Evolutionary conservation across 1,284 basidiomycete species (phyloP).

Genomic region (Heliocybe sulcata): DNA sequence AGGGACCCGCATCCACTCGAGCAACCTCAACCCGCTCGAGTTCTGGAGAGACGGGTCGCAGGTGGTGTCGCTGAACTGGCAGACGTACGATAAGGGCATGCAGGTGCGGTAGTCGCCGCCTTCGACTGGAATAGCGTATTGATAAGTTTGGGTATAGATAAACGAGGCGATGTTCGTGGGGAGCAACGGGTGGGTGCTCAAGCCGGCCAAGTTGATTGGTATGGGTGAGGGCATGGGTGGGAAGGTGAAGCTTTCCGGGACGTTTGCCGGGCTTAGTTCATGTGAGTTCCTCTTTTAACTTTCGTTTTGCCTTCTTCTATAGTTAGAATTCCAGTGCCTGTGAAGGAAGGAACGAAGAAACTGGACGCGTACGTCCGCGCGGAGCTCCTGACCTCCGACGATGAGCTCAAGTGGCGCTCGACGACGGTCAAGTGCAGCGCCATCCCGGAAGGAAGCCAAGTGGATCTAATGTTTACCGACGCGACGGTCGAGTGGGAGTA

Average conservation of each 20-base stretch:
- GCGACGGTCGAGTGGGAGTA: conserved; percentile 40
- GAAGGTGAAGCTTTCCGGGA: conserved; percentile 23
- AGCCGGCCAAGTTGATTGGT: conserved; percentile 29
- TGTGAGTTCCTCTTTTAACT: conserved; percentile 23
- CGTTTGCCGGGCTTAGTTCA: conserved; percentile 38
- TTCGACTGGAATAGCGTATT: background rate
- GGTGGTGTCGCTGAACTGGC: conserved; percentile 62
- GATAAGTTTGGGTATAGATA: conserved; percentile 30
- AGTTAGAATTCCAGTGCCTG: conserved; percentile 27
- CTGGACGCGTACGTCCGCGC: conserved; percentile 33
- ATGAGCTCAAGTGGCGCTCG: conserved; percentile 34
- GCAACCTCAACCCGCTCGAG: conserved; percentile 43
- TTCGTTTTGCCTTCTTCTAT: background rate
- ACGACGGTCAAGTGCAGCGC: conserved; percentile 27
- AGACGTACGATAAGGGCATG: conserved; percentile 31
- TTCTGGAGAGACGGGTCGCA: conserved; percentile 58
- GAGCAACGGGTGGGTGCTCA: conserved; percentile 48
- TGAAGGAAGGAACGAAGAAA: conserved; percentile 25
- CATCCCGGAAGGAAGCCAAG: conserved; percentile 19
- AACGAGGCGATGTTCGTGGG: conserved; percentile 63
- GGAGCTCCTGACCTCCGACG: conserved; percentile 30
- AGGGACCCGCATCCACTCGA: conserved; percentile 48
- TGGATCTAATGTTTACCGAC: conserved; percentile 38
- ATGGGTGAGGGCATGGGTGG: conserved; percentile 10
- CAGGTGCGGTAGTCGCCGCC: conserved; percentile 3